phyloP scores from a whole-genome alignment of 495 filamentous ascomycete genomes.

The Oidiodendron maius region DNA sequence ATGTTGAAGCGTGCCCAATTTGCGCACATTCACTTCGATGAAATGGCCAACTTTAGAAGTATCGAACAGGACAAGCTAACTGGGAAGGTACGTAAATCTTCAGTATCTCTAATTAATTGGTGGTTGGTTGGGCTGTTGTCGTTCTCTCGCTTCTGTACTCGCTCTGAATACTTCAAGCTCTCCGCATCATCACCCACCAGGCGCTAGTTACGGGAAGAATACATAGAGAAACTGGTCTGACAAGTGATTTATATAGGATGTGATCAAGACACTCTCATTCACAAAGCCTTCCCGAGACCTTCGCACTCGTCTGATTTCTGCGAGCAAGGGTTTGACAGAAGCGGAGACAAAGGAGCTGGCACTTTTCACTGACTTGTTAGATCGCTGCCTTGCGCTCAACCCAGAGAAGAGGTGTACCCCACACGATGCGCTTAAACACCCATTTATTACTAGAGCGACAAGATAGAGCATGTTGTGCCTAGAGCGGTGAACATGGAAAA shows the following conservation, averaged over 20 bases:
- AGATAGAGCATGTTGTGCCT: slow-evolving; percentile 5
- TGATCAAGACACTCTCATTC: slow-evolving; percentile 62
- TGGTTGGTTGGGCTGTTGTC: too few species aligned
- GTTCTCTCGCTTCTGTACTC: not conserved
- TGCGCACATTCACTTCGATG: slow-evolving; percentile 75
- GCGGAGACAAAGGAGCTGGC: slow-evolving; percentile 71
- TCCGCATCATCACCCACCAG: not conserved
- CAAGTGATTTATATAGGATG: slow-evolving; percentile 36
- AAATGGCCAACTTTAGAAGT: slow-evolving; percentile 79
- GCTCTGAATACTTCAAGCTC: slow-evolving; percentile 7
- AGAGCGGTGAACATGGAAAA: too few species aligned
- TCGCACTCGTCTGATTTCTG: slow-evolving; percentile 65
- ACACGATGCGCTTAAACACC: slow-evolving; percentile 79
- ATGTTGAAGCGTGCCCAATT: slow-evolving; percentile 74
- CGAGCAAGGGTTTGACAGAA: slow-evolving; percentile 67
- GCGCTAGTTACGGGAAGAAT: not conserved
- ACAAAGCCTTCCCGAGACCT: slow-evolving; percentile 80
- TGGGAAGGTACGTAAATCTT: slow-evolving; percentile 53
- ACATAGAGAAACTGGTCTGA: not conserved
- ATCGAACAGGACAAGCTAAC: slow-evolving; percentile 80
- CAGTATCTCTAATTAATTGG: too few species aligned
- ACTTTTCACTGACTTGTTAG: slow-evolving; percentile 78
- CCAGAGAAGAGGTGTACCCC: slow-evolving; percentile 91
- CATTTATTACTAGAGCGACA: slow-evolving; percentile 53
- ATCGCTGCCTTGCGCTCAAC: slow-evolving; percentile 81